Evolutionary conservation across 495 filamentous ascomycete genomes (phyloP).

Genomic region (Xylaria castorea): DNA sequence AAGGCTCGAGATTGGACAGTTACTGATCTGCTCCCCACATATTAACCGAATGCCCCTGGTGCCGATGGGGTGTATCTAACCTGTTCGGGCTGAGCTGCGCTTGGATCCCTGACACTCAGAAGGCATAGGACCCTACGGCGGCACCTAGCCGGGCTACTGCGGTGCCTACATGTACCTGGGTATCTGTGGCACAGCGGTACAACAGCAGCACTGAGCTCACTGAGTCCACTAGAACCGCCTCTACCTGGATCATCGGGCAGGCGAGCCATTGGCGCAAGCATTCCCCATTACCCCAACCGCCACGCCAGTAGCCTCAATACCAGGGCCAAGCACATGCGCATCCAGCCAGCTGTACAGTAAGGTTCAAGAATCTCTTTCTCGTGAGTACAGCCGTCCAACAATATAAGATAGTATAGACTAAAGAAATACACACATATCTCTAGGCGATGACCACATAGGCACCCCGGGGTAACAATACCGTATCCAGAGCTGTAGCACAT

Average conservation of each 20-base stretch:
- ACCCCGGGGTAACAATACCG: not conserved
- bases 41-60: conserved; percentile 18
- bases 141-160: too few relatives aligned
- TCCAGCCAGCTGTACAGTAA: not conserved
- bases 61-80: not conserved
- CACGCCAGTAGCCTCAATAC: not conserved
- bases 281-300: not conserved
- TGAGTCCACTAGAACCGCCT: not conserved
- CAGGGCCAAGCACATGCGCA: conserved; percentile 6
- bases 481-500: not conserved
- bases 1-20: conserved; percentile 20
- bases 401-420: not conserved
- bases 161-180: not conserved
- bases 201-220: not conserved
- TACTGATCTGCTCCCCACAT: conserved; percentile 15
- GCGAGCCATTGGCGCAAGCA: not conserved
- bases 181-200: not conserved
- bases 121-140: too few relatives aligned
- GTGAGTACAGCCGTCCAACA: not conserved
- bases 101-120: not conserved
- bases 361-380: not conserved
- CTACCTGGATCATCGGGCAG: not conserved
- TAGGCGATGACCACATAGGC: conserved; percentile 3
- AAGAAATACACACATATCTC: not conserved
- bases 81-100: not conserved